Evolutionary conservation across 2,329 filamentous ascomycete species (phyloP), one percentile per base, ranked within the genome.

Genomic region (Ambrosiella beaveri): DNA sequence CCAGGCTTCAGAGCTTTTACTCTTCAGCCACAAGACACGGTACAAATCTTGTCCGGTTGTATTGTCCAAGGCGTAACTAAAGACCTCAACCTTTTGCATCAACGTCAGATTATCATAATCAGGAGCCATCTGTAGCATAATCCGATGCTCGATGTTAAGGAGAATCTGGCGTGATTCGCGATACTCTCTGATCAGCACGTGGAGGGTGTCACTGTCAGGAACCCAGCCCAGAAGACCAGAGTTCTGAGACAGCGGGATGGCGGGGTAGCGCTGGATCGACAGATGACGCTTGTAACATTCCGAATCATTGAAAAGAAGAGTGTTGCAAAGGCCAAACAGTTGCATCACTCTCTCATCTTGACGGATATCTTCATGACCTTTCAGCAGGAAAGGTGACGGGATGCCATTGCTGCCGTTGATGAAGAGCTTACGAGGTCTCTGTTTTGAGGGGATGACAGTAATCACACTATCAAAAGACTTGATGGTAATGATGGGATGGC

Each of bases 291-390:
- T 98, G 71, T 95, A 94, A 65, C 86, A 93, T 71, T 99, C 94
- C 2, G 88, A 88, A 68, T 99, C 94, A 66, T 91, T 91, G 51
- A 87, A 79, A 47, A 99, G 80, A 1, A 98, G 79, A 0, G 94
- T 98, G 69, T 99, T 99, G 73, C 91, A 93, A 12, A 99, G 80
- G 45, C 93, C 93, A 67, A 99, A 98, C 40, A 99, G 79, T 71
- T 99, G 93, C 94, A 98, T 99, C 64, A 98, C 93, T 71, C 94
- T 85, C 71, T 99, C 93, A 67, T 99, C 93, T 71, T 99, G 93
- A 61, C 93, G 85, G 63, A 98, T 96, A 74, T 99, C 93, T 72
- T 99, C 93, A 66, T 98, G 94, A n/a, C 93, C 93, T 75, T 99
- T 99, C 65, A 98, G 80, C 60, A 88, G 72, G 73, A 95, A 97